phyloP scores from a whole-genome alignment of 768 basidiomycete species.

The Tylopilus vinaceipallidus region DNA sequence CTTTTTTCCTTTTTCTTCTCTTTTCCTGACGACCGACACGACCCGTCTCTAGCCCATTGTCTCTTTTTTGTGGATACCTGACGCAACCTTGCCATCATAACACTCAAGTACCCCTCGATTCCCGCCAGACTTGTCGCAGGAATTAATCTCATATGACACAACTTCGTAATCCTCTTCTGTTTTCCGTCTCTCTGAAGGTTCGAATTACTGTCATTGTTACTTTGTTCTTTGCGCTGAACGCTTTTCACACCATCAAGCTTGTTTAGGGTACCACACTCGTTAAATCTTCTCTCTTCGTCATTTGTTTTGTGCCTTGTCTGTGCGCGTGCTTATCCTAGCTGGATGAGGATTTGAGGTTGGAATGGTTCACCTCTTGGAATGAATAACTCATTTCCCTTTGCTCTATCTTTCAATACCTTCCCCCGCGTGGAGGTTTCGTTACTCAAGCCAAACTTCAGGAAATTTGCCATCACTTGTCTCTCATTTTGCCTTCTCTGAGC shows the following conservation, averaged over 20 bases:
- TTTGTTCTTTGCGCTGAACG: neutral
- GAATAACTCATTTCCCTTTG: neutral
- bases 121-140: slow-evolving; percentile 16
- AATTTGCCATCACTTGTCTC: too few relatives aligned
- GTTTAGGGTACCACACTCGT: slow-evolving; percentile 24
- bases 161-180: slow-evolving; percentile 17
- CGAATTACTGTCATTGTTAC: neutral
- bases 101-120: slow-evolving; percentile 9
- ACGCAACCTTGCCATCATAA: slow-evolving; percentile 11
- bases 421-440: neutral
- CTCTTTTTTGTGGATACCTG: slow-evolving; percentile 9
- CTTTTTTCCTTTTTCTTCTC: neutral
- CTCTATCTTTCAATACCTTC: neutral
- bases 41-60: neutral
- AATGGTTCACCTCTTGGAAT: slow-evolving; percentile 1
- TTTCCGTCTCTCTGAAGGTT: slow-evolving; percentile 2
- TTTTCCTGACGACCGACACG: slow-evolving; percentile 13
- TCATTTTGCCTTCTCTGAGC: too few relatives aligned
- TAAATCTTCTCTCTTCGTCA: neutral
- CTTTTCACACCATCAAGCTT: neutral
- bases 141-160: slow-evolving; percentile 24
- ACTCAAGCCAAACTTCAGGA: too few relatives aligned
- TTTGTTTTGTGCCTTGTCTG: too few relatives aligned
- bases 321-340: neutral
- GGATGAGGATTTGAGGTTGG: neutral